Evolutionary conservation across 176 grass and related monocot genomes (phyloP), one percentile per base, ranked within the genome.

Genomic region (Musa acuminata): DNA sequence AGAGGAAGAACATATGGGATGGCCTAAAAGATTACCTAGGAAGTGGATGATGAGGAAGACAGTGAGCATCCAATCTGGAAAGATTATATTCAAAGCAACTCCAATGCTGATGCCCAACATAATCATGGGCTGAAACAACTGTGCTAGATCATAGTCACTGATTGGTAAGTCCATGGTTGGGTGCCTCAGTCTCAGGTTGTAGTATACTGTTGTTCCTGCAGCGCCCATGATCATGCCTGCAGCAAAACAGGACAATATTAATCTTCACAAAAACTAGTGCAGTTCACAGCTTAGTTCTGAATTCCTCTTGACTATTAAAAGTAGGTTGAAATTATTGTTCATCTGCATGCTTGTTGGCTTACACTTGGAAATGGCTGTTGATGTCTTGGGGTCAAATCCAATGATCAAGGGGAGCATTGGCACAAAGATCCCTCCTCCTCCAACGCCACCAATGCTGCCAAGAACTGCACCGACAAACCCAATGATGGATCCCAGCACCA

Each of bases 311-410:
- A 35, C 29, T 35, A 35, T 35, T 35, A 35, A 35, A 35, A 35
- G 29, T 35, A 35, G 29, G 29, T 3, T 35, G 2, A 35, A 35
- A 35, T 35, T 35, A 35, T 35, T 35, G 2, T 35, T 35, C 29
- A 35, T 35, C 29, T 35, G 29, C 29, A 2, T 9, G 27, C 50
- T 8, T 49, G 11, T 35, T 50, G n/a, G 8, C 53, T 60, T 12
- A 75, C 72, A 75, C 17, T 75, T 75, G 53, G 72, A 75, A 14
- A 60, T 75, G 26, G 72, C 72, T 17, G 72, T 51, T 13, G 72
- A 75, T 10, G 72, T 58, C 27, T 75, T 75, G 14, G 23, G 53
- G 53, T 75, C 72, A 53, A 75, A 75, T 9, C 72, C 72, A 59
- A 75, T 11, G 52, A 75, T 59, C 53, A 75, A 20, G 53, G 14